Base-by-base conservation (phyloP, 164 flowering plant species). In the Amborella trichopoda region DNA sequence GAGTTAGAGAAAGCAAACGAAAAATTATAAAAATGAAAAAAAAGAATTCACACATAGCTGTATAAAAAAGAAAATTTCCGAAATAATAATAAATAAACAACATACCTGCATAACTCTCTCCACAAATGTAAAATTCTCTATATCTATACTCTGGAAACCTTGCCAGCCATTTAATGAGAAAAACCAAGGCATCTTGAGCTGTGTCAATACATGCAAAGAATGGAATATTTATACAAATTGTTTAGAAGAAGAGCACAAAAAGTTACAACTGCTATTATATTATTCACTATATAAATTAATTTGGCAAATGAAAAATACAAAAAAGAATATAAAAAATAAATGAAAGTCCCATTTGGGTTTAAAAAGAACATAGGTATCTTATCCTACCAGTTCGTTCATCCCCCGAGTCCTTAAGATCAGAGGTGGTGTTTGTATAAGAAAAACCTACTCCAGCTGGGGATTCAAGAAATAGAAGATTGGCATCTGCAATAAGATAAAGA, bases 21-120 rank as follows among this genome's bases (percentile, higher is more conserved):
- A 30, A 30, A 30, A 30, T 14, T 30, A 30, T 1, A 14, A 30
- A 30, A 30, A 9, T 9, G 34, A 30, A n/a, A 32, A 32, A 32
- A 32, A 32, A n/a, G 36, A 32, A 32, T 32, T 32, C 36, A 10
- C 11, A 1, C n/a, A 32, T n/a, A 32, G 2, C n/a, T 32, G 11
- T 32, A 11, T 1, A 10, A 32, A n/a, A 11, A n/a, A 32, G 11
- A 11, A 32, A 32, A 32, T n/a, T 32, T n/a, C n/a, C n/a, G n/a
- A n/a, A n/a, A n/a, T n/a, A n/a, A n/a, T n/a, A n/a, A n/a, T n/a
- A n/a, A n/a, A n/a, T n/a, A n/a, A n/a, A n/a, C n/a, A 5, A n/a
- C 41, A n/a, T 53, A 83, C 96, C 96, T 54, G 87, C 94, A 68
- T 90, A 90, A 55, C 98, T 90, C 68, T 83, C 98, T 23, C 98